Evolutionary conservation across 2,329 filamentous ascomycete genomes (phyloP).

Genomic region (Periconia digitata): DNA sequence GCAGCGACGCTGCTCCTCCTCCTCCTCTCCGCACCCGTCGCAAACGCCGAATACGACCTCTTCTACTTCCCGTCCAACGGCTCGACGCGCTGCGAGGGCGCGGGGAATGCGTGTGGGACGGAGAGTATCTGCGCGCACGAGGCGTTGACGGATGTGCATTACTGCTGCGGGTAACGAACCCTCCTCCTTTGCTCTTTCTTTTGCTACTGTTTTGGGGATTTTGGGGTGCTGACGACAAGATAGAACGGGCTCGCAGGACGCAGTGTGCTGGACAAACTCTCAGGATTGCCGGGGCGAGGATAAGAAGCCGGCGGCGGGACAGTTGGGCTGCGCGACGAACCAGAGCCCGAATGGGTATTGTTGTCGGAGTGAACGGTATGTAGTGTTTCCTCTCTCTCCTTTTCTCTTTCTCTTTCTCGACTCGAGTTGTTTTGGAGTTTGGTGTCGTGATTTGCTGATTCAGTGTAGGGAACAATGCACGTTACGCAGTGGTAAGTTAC

Average conservation of each 20-base stretch:
- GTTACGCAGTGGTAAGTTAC: constrained; percentile 10
- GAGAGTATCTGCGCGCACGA: constrained; percentile 20
- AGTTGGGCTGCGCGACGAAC: constrained; percentile 9
- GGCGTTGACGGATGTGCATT: constrained; percentile 14
- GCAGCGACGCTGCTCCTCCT: neutral
- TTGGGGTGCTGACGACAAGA: too few species aligned
- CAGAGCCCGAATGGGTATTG: constrained; percentile 16
- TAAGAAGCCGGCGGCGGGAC: constrained; percentile 6
- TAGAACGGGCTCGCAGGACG: constrained; percentile 10
- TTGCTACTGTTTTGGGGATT: too few species aligned
- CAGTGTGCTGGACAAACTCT: constrained; percentile 17
- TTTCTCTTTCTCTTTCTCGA: too few species aligned
- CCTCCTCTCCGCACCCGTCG: neutral
- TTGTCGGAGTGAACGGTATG: constrained; percentile 14
- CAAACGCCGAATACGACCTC: constrained; percentile 11
- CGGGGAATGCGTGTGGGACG: constrained; percentile 13
- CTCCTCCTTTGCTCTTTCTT: too few species aligned
- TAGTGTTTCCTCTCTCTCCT: neutral
- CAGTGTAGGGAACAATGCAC: constrained; percentile 22
- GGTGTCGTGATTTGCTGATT: too few species aligned
- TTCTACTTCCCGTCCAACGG: constrained; percentile 17
- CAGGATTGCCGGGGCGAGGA: constrained; percentile 10
- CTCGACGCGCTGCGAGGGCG: constrained; percentile 10
- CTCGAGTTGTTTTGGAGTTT: too few species aligned
- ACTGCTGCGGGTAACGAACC: too few species aligned